A percentile compares a stretch with the other conserved stretches of the same genome.
phyloP scores from a whole-genome alignment of 306 rosid genomes.

The Lathyrus aphaca region DNA sequence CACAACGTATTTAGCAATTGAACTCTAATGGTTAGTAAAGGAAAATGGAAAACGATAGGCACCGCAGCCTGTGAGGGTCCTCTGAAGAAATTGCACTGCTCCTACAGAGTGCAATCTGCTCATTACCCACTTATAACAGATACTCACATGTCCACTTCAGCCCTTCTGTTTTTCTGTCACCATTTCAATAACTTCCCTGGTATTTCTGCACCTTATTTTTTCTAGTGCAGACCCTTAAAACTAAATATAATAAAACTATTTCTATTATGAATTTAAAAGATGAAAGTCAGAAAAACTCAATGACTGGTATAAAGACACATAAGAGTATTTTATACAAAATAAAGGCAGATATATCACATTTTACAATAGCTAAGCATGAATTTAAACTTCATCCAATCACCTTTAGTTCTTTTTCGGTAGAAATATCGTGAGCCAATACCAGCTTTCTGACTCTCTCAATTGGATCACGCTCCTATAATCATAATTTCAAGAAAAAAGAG shows the following conservation, averaged over 20 bases:
- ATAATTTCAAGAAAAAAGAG: slow-evolving; percentile 21
- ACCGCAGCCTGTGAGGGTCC: neutral
- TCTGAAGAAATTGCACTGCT: no score
- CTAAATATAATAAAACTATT: slow-evolving; percentile 19
- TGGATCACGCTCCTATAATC: slow-evolving; percentile 92
- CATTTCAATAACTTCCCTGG: neutral
- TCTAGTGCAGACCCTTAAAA: neutral
- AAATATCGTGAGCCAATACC: slow-evolving; percentile 67
- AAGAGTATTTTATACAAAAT: slow-evolving; percentile 1
- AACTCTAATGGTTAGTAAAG: neutral
- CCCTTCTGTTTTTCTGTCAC: neutral
- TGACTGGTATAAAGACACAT: slow-evolving; percentile 7
- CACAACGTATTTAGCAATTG: slow-evolving; percentile 25
- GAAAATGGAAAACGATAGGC: slow-evolving; percentile 7
- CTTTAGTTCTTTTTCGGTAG: slow-evolving; percentile 89
- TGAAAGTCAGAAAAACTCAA: slow-evolving; percentile 1
- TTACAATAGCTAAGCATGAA: slow-evolving; percentile 25
- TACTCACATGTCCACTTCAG: neutral
- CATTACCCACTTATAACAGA: neutral
- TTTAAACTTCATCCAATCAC: slow-evolving; percentile 42
- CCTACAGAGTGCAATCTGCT: neutral
- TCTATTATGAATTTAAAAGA: slow-evolving; percentile 3
- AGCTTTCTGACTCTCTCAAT: slow-evolving; percentile 91
- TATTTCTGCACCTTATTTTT: neutral
- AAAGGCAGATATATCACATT: neutral